Conservation (phyloP, 2,329 filamentous ascomycete genomes). For the Colletotrichum sp. region DNA sequence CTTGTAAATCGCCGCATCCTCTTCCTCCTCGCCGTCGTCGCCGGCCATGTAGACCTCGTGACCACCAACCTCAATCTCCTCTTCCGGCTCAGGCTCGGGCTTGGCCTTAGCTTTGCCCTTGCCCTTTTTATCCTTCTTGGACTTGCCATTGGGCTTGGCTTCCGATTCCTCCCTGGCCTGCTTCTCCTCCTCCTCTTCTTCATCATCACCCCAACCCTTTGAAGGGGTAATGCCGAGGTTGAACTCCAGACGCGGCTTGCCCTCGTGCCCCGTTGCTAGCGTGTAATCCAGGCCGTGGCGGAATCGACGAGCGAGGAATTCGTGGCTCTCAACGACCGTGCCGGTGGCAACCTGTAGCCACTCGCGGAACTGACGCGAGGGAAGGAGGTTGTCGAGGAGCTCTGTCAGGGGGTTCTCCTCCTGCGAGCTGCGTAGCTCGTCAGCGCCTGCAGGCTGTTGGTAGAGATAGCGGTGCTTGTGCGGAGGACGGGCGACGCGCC, state of each 20-base stretch:
- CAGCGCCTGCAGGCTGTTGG: slow-evolving; percentile 58
- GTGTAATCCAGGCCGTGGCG: slow-evolving; percentile 89
- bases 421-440: slow-evolving; percentile 36
- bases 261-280: slow-evolving; percentile 83
- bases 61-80: slow-evolving; percentile 61
- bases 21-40: slow-evolving; percentile 72
- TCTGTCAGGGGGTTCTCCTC: slow-evolving; percentile 70
- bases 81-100: slow-evolving; percentile 25
- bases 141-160: slow-evolving; percentile 32
- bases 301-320: slow-evolving; percentile 86
- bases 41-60: slow-evolving; percentile 95
- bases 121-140: slow-evolving; percentile 32
- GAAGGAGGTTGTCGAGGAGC: slow-evolving; percentile 80
- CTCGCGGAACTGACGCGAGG: slow-evolving; percentile 83
- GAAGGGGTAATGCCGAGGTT: slow-evolving; percentile 88
- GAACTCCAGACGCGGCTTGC: slow-evolving; percentile 81
- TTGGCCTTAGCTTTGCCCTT: slow-evolving; percentile 34
- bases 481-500: slow-evolving; percentile 83
- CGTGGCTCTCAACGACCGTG: slow-evolving; percentile 72
- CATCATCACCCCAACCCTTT: slow-evolving; percentile 80
- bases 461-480: slow-evolving; percentile 96
- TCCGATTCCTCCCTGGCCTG: slow-evolving; percentile 50
- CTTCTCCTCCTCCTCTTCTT: slow-evolving; percentile 59
- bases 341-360: slow-evolving; percentile 88
- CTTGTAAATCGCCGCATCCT: slow-evolving; percentile 81